Base-by-base conservation (phyloP, 2,329 filamentous ascomycete species). In the Talaromyces atroroseus region DNA sequence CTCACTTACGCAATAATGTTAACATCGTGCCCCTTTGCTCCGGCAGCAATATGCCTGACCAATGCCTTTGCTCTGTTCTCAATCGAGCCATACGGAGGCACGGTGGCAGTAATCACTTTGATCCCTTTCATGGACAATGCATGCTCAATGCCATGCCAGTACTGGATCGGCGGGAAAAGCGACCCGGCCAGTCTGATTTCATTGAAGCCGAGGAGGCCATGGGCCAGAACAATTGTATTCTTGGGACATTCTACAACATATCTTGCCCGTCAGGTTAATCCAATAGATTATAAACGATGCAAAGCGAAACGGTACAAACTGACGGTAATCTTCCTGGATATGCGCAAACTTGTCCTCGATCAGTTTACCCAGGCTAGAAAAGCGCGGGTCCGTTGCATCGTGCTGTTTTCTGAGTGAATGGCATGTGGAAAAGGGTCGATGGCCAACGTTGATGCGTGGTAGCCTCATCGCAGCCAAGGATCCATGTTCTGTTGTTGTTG, bases 121-220 rank as follows among this genome's bases (percentile, higher is more conserved):
- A 85, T 76, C 2, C 79, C 80, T 61, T 81, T 81, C 34, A 76
- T 72, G 3, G 73, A 72, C 24, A 85, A 66, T 7, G 82, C 83
- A 62, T 85, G 80, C 26, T 75, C 80, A 36, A 86, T 85, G 1
- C 83, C 83, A 46, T 82, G 78, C 83, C 83, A 86, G 65, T 86
- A 86, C 54, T 83, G 78, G 21, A 86, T 74, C 0, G 81, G 80
- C 0, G 83, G 83, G 5, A 85, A 67, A 38, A 74, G 71, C 12
- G 69, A 68, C 0, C 82, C 82, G 2, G 76, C 80, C 5, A 83
- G 71, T 16, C 76, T 80, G 10, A 86, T 67, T 65, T 86, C 82
- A 61, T 85, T 81, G 66, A 86, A 86, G n/a, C 83, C 83, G 20
- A 86, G 71, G 11, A 86, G 74, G n/a, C 83, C 83, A 69, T 86